Conservation (phyloP, 2,329 filamentous ascomycete genomes). For the Aureobasidium sp. region DNA sequence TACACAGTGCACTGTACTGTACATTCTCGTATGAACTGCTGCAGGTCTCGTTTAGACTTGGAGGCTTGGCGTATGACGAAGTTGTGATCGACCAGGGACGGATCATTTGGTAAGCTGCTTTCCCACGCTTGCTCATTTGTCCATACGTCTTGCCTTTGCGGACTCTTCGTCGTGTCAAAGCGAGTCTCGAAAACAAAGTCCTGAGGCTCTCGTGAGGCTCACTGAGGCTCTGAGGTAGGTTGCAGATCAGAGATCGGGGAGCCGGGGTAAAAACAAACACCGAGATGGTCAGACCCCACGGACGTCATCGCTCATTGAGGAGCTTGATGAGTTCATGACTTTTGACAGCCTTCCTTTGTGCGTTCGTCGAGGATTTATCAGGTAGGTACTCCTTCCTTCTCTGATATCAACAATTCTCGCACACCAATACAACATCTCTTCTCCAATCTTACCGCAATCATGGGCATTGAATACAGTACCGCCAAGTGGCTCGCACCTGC, state of each 20-base stretch:
- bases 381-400: background rate
- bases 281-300: background rate
- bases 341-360: background rate
- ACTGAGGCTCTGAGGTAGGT: background rate
- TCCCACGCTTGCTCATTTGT: background rate
- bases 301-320: background rate
- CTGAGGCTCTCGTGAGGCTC: conserved; percentile 1
- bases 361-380: background rate
- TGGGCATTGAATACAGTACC: conserved; percentile 47
- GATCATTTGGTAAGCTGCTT: background rate
- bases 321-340: conserved; percentile 5
- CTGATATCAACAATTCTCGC: background rate
- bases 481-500: conserved; percentile 46
- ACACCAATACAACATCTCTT: background rate
- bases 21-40: background rate
- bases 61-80: background rate
- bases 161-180: background rate
- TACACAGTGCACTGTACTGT: background rate
- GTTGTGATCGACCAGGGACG: background rate
- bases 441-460: conserved; percentile 19
- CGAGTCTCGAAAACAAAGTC: background rate
- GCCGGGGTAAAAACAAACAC: conserved; percentile 3
- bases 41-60: background rate
- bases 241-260: background rate
- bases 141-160: background rate